Conservation (phyloP, 495 filamentous ascomycete species). For the Talaromyces proteolyticus region DNA sequence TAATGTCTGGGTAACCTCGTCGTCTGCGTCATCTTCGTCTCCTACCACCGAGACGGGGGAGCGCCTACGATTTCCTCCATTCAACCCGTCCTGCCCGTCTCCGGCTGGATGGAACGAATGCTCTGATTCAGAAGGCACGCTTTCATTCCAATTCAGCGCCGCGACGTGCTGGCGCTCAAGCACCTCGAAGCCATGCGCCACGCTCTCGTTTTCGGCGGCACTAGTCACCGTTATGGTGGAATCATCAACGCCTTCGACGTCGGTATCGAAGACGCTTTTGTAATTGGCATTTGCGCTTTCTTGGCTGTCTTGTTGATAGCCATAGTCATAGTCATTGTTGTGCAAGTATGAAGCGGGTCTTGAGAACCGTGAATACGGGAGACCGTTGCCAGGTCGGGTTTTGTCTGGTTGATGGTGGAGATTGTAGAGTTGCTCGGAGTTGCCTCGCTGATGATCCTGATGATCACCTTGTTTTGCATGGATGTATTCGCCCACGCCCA, state of each 20-base stretch:
- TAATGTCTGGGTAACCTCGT: neutral
- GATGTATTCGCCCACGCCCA: constrained; percentile 42
- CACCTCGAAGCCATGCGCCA: neutral
- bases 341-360: neutral
- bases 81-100: neutral
- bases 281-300: neutral
- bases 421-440: neutral
- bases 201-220: constrained; percentile 16
- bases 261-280: constrained; percentile 38
- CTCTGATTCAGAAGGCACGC: constrained; percentile 5
- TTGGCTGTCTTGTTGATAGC: neutral
- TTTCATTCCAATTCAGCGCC: constrained; percentile 3
- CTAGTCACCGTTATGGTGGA: constrained; percentile 40
- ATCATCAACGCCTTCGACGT: constrained; percentile 41
- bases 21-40: neutral
- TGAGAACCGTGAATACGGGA: neutral
- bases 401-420: neutral
- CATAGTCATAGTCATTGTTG: neutral
- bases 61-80: neutral
- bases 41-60: neutral
- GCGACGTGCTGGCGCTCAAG: neutral
- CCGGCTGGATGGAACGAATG: neutral
- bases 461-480: constrained; percentile 34
- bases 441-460: neutral
- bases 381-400: neutral